A percentile compares a stretch with the other conserved stretches of the same genome.
Evolutionary conservation across 306 rosid species (phyloP).

Genomic region (Casuarina cunninghamiana): DNA sequence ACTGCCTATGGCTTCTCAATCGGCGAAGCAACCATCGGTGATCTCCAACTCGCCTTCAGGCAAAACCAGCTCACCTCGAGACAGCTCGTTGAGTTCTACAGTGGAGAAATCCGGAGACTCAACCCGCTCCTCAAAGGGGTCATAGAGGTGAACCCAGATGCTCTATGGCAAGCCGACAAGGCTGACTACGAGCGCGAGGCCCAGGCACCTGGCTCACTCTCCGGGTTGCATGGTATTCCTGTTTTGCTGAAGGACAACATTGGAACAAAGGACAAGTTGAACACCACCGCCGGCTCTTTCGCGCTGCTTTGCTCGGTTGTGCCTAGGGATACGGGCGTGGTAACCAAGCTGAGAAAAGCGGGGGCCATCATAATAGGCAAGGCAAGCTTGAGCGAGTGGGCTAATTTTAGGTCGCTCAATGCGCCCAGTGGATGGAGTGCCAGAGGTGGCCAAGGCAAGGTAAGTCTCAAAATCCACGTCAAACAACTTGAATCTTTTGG

Average conservation of each 20-base stretch:
- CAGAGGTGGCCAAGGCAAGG: conserved; percentile 62
- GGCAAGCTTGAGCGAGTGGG: conserved; percentile 61
- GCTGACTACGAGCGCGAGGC: conserved; percentile 45
- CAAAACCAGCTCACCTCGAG: conserved; percentile 41
- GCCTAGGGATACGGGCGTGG: conserved; percentile 55
- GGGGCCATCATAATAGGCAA: conserved; percentile 61
- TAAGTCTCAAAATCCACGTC: background rate
- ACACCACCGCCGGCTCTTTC: conserved; percentile 58
- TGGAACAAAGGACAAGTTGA: conserved; percentile 61
- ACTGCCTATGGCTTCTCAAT: conserved; percentile 15
- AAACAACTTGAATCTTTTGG: background rate
- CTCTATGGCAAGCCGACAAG: conserved; percentile 41
- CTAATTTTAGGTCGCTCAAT: conserved; percentile 30
- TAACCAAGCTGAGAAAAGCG: conserved; percentile 41
- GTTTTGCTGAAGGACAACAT: conserved; percentile 59
- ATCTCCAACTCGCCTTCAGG: conserved; percentile 47
- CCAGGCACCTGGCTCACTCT: conserved; percentile 3
- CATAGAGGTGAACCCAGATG: conserved; percentile 61
- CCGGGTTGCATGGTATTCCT: conserved; percentile 57
- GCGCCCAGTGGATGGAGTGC: conserved; percentile 48
- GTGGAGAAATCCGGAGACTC: conserved; percentile 39
- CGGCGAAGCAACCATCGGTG: conserved; percentile 45
- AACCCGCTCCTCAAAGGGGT: conserved; percentile 37
- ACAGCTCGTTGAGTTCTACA: conserved; percentile 43
- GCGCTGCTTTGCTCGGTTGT: conserved; percentile 49